Evolutionary conservation across 139 green algal genomes (phyloP).

Genomic region (Chlorella vulgaris): DNA sequence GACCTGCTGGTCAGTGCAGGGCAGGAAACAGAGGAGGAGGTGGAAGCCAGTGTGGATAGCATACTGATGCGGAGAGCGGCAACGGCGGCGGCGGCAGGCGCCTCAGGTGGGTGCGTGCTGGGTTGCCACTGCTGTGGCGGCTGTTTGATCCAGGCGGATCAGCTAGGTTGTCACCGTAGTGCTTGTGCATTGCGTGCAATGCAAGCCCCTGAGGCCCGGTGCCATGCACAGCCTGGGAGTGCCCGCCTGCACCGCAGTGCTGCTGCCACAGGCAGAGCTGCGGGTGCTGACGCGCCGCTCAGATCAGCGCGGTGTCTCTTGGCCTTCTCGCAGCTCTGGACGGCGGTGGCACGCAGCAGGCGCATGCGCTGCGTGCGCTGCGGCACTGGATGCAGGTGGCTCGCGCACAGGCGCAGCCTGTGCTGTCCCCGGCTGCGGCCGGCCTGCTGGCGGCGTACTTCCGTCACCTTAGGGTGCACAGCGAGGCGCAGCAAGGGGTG

Average conservation of each 20-base stretch:
- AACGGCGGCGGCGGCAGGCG: background rate
- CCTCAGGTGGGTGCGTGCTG: background rate
- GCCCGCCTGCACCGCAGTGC: too few relatives aligned
- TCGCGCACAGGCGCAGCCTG: background rate
- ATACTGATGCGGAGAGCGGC: background rate
- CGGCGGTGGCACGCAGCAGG: background rate
- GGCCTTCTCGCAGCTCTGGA: too few relatives aligned
- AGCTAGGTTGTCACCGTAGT: too few relatives aligned
- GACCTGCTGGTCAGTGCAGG: slow-evolving; percentile 6
- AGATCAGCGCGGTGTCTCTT: too few relatives aligned
- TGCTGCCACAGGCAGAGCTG: too few relatives aligned
- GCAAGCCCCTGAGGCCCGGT: too few relatives aligned
- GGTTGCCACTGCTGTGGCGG: background rate
- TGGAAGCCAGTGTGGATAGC: background rate
- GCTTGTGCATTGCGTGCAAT: too few relatives aligned
- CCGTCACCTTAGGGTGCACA: background rate
- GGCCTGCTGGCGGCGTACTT: slow-evolving; percentile 39
- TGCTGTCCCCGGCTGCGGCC: slow-evolving; percentile 15
- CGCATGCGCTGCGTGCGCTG: background rate
- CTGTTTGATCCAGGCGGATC: background rate
- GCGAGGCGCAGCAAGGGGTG: background rate
- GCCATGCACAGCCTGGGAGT: too few relatives aligned
- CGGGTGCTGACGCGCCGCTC: too few relatives aligned
- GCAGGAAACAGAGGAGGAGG: slow-evolving; percentile 13
- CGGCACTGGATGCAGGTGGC: background rate